Percentiles rank a stretch among this genome's conserved stretches.
phyloP scores from a whole-genome alignment of 768 basidiomycete genomes.

The Mrakia frigida region DNA sequence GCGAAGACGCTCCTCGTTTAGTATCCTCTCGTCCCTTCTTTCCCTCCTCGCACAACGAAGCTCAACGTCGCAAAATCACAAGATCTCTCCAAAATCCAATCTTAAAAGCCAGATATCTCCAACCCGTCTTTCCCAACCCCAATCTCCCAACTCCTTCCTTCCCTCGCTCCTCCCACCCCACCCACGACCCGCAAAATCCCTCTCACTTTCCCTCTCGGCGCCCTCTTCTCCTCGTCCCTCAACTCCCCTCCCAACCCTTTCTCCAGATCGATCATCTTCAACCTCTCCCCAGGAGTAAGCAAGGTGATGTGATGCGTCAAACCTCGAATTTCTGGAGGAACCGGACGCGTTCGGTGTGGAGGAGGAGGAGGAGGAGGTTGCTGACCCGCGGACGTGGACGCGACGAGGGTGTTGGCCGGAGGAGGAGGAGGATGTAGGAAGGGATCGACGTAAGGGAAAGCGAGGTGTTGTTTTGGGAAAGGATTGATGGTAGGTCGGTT shows the following conservation, averaged over 20 bases:
- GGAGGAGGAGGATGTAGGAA: background rate
- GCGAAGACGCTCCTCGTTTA: too few relatives aligned
- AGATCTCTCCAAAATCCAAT: background rate
- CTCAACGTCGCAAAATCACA: background rate
- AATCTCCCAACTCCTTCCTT: constrained; percentile 8
- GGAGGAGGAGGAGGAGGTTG: background rate
- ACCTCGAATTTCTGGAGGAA: background rate
- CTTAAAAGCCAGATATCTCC: background rate
- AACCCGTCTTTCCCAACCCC: background rate
- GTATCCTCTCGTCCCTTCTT: too few relatives aligned
- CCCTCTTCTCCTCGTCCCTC: background rate
- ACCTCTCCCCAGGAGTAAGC: background rate
- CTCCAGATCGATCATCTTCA: background rate
- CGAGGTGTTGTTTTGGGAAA: constrained; percentile 3
- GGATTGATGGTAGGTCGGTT: background rate
- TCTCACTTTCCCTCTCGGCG: background rate
- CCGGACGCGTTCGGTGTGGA: background rate
- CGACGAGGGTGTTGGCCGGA: background rate
- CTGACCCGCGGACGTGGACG: background rate
- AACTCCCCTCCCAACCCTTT: background rate
- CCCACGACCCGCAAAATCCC: constrained; percentile 13
- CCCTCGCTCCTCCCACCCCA: constrained; percentile 11
- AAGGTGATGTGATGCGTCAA: constrained; percentile 19
- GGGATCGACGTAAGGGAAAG: background rate
- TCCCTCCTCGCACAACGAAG: too few relatives aligned